Conservation (phyloP, 2,329 filamentous ascomycete genomes). For the Pseudogymnoascus destructans region DNA sequence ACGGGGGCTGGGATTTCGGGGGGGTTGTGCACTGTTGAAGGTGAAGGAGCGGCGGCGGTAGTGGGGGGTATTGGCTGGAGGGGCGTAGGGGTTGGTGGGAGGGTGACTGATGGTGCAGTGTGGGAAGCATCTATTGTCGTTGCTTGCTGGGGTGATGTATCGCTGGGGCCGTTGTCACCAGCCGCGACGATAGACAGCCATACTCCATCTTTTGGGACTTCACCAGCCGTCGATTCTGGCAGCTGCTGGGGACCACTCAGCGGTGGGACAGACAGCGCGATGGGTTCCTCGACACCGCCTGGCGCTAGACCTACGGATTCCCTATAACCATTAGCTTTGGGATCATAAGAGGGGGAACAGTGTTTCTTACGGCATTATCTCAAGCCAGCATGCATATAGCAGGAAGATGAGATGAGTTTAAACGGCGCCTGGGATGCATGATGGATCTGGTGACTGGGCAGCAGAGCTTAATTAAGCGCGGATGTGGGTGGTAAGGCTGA, state of each 20-base stretch:
- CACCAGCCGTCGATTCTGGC: neutral
- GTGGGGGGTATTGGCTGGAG: neutral
- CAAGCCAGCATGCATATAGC: neutral
- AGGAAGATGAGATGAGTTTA: neutral
- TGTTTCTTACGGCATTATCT: neutral
- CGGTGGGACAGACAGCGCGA: neutral
- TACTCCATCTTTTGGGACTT: neutral
- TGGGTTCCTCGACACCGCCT: neutral
- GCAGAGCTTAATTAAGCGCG: neutral
- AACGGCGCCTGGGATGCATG: neutral
- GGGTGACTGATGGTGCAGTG: neutral
- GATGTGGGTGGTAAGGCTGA: conserved; percentile 1
- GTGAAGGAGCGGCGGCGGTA: neutral
- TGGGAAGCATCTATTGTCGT: neutral
- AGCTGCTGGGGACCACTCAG: neutral
- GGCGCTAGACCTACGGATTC: neutral
- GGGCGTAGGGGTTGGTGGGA: neutral
- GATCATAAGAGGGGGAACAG: neutral
- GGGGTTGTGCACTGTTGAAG: neutral
- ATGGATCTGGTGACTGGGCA: neutral
- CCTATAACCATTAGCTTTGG: neutral
- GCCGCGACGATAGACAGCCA: neutral
- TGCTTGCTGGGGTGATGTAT: neutral
- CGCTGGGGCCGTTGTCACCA: neutral
- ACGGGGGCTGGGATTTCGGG: neutral